A percentile compares a stretch with the other conserved stretches of the same genome.
Conservation (phyloP, 176 grass and related monocot genomes). For the Zea luxurians region DNA sequence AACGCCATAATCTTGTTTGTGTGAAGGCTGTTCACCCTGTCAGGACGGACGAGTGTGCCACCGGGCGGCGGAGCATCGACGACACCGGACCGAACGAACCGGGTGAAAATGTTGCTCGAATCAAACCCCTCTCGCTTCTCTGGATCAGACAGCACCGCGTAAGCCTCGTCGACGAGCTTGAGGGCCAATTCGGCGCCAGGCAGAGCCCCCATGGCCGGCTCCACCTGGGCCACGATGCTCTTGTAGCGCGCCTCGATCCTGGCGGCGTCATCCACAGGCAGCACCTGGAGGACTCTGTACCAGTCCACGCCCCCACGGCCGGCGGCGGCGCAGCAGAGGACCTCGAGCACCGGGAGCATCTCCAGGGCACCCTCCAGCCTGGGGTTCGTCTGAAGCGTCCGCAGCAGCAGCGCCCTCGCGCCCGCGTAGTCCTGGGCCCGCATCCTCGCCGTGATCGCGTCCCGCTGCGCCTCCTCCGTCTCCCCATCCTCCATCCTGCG, state of each 20-base stretch:
- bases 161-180: slow-evolving; percentile 53
- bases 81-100: background rate
- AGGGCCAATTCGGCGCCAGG: slow-evolving; percentile 47
- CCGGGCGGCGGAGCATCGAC: background rate
- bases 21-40: background rate
- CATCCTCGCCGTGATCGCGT: slow-evolving; percentile 47
- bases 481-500: slow-evolving; percentile 35
- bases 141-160: slow-evolving; percentile 48
- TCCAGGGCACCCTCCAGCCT: slow-evolving; percentile 51
- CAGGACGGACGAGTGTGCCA: background rate
- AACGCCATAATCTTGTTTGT: background rate
- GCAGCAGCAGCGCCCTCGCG: slow-evolving; percentile 55
- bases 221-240: slow-evolving; percentile 43
- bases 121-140: slow-evolving; percentile 46
- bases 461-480: slow-evolving; percentile 31
- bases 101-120: slow-evolving; percentile 16
- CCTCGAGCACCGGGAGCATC: slow-evolving; percentile 66
- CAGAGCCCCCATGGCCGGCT: slow-evolving; percentile 39
- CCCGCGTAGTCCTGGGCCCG: slow-evolving; percentile 52
- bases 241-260: slow-evolving; percentile 49
- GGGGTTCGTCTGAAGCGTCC: slow-evolving; percentile 59
- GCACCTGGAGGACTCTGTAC: slow-evolving; percentile 61
- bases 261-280: slow-evolving; percentile 34
- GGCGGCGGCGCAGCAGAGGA: slow-evolving; percentile 68
- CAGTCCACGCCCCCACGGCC: slow-evolving; percentile 36